Base-by-base conservation (phyloP, 108 stramenopile genomes). In the Chaetoceros muelleri region DNA sequence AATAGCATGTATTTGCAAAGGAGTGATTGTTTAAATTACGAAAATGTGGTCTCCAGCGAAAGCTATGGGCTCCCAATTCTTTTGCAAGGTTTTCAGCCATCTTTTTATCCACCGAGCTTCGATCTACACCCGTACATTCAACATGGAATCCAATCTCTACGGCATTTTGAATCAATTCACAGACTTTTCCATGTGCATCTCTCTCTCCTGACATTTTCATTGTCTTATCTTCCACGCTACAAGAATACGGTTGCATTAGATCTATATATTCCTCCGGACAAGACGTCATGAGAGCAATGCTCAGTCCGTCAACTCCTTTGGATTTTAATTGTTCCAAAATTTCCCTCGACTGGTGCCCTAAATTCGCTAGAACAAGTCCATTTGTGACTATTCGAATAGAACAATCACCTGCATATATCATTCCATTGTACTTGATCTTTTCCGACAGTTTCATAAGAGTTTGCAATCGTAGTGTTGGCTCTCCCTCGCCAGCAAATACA, bases 401-500 rank as follows among this genome's bases (percentile, higher is more conserved):
- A 24, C 44, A 2, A 8, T 48, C 16, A n/a, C 31, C 60, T 28
- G 16, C 23, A 10, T 2, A 46, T 23, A 23, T n/a, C 25, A 55
- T 27, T 30, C 13, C 45, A 52, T 8, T 0, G 20, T 8, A 28
- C 21, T 20, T 28, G 28, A 0, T 70, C 18, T 7, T 61, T 17
- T 30, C 30, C 57, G 55, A 61, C 25, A 60, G 65, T 25, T 72
- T 50, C 22, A 77, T 28, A n/a, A 79, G 44, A 25, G 78, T 70
- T n/a, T 68, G 62, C 69, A 79, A 58, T 48, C 82, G 70, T 30
- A 87, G 58, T 10, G 80, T 83, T 1, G 86, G 82, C 52, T 87
- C 84, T 13, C 84, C 84, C 65, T 86, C 84, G 34, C 84, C 84
- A 1, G 74, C 76, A 47, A 85, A 59, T 17, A 85, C 84, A 19